phyloP scores from a whole-genome alignment of 495 filamentous ascomycete species.

The Bathelium albidoporum region DNA sequence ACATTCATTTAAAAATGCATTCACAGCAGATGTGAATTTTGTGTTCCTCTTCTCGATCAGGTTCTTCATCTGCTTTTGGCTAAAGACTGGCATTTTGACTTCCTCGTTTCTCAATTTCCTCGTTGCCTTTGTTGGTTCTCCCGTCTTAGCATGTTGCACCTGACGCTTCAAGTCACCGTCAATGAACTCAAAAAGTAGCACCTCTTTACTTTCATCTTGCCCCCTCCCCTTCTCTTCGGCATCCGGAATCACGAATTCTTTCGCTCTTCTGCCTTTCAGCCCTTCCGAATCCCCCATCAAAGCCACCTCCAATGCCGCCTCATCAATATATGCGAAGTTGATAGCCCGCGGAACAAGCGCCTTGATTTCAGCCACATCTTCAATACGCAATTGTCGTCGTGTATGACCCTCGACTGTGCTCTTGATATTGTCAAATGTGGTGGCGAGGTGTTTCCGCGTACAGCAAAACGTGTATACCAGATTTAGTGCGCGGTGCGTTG shows the following conservation, averaged over 20 bases:
- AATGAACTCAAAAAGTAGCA: constrained; percentile 82
- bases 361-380: constrained; percentile 75
- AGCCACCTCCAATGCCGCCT: constrained; percentile 67
- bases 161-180: constrained; percentile 85
- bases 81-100: constrained; percentile 86
- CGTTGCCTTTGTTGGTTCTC: constrained; percentile 54
- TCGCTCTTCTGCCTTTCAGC: constrained; percentile 30
- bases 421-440: constrained; percentile 82
- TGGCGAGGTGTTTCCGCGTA: constrained; percentile 81
- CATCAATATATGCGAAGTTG: constrained; percentile 78
- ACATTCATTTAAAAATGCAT: constrained; percentile 65
- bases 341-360: constrained; percentile 65
- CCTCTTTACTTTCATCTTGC: constrained; percentile 43
- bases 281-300: constrained; percentile 51
- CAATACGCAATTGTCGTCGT: constrained; percentile 54
- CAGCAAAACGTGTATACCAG: constrained; percentile 90
- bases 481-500: constrained; percentile 76
- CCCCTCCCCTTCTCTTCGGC: constrained; percentile 24
- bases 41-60: constrained; percentile 85
- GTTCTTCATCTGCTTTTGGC: constrained; percentile 81
- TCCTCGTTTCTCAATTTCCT: constrained; percentile 62
- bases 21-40: constrained; percentile 73
- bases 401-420: constrained; percentile 75
- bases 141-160: constrained; percentile 57
- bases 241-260: constrained; percentile 21